Evolutionary conservation across 1,139 yeast species (phyloP).

Genomic region (Kurtzmaniella quercitrusa): DNA sequence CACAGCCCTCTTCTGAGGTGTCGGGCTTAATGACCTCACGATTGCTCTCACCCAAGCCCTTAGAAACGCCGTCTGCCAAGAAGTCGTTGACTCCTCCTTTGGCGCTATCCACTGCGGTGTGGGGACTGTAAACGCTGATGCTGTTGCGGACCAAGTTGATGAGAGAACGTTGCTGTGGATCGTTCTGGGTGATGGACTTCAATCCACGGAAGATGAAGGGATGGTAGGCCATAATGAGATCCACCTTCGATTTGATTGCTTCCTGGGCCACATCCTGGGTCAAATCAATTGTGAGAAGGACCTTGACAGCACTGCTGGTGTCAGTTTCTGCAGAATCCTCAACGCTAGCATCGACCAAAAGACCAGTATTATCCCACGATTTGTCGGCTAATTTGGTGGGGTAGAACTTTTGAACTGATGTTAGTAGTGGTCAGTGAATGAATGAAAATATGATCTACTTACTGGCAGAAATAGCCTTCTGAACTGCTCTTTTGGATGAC

Average conservation of each 20-base stretch:
- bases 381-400: slow-evolving; percentile 76
- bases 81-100: slow-evolving; percentile 91
- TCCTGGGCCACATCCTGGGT: slow-evolving; percentile 84
- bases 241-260: slow-evolving; percentile 52
- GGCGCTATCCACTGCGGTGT: slow-evolving; percentile 94
- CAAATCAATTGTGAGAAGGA: slow-evolving; percentile 78
- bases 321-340: slow-evolving; percentile 14
- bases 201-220: slow-evolving; percentile 92
- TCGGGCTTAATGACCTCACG: slow-evolving; percentile 29
- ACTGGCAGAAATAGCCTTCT: slow-evolving; percentile 1
- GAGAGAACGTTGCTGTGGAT: slow-evolving; percentile 80
- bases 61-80: slow-evolving; percentile 61
- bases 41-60: slow-evolving; percentile 16
- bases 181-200: slow-evolving; percentile 62
- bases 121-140: slow-evolving; percentile 89
- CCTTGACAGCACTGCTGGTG: slow-evolving; percentile 26
- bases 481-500: slow-evolving; percentile 1
- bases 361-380: slow-evolving; percentile 93
- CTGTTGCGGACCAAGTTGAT: slow-evolving; percentile 68
- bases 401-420: slow-evolving; percentile 58
- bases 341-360: slow-evolving; percentile 60
- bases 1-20: slow-evolving; percentile 44
- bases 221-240: slow-evolving; percentile 80
- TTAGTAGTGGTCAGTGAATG: background rate
- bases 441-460: no score